Base-by-base conservation (phyloP, 106 monocot species). In the Phalaenopsis equestris region DNA sequence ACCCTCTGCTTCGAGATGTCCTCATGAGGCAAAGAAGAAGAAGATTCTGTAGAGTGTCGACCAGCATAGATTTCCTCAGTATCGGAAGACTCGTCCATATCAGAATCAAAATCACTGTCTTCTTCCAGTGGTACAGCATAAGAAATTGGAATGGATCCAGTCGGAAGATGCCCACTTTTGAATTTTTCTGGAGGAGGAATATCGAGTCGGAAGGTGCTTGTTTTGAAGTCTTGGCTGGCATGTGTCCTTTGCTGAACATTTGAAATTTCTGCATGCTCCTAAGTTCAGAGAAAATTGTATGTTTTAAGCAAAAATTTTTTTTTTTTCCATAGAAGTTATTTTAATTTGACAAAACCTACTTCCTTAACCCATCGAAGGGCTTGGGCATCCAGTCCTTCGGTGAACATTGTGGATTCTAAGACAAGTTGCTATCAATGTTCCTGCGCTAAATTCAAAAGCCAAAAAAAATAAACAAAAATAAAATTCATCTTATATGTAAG, bases 51-150 rank as follows among this genome's bases (percentile, higher is more conserved):
- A 52, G 52, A 52, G 14, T 52, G 52, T 52, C 12, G 52, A 52
- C 52, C 52, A 52, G 52, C 52, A 52, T 52, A 52, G 14, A 52
- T 15, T 5, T 73, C 73, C 73, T 73, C 73, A 19, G 42, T 73
- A 42, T 73, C 73, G 0, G 73, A 73, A 73, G 73, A 43, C 42
- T 73, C 73, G 36, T 73, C 73, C 73, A 73, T 73, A 73, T 73
- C 73, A 73, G 73, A 73, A 73, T 39, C 73, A 6, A 42, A 42
- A 42, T 73, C 73, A 42, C 42, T 73, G 6, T 73, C 73, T 42
- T 39, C 73, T 6, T 17, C 42, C 73, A 73, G 43, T 42, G 73
- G 73, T 15, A 73, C 18, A 5, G 15, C 41, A 42, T 42, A 30
- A 15, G 73, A 18, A 42, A 42, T 18, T 3, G 73, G 42, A 43